phyloP scores from a whole-genome alignment of 1,284 basidiomycete genomes.

The Singerocomus rubriflavus region DNA sequence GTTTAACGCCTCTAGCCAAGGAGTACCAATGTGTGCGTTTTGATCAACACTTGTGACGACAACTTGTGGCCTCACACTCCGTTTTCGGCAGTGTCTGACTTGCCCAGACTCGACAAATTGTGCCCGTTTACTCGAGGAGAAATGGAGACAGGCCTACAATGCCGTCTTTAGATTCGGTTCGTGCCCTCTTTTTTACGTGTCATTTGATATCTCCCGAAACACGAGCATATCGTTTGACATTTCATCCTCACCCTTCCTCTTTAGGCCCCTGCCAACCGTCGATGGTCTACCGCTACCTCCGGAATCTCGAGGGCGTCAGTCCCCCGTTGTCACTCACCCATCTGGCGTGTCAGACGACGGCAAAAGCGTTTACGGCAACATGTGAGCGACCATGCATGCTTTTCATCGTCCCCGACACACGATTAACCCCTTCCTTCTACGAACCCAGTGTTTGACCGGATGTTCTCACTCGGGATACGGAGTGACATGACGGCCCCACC shows the following conservation, averaged over 20 bases:
- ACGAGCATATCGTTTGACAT: constrained; percentile 5
- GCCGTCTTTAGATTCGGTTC: constrained; percentile 84
- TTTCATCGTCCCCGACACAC: neutral
- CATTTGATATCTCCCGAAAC: neutral
- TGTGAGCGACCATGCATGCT: constrained; percentile 43
- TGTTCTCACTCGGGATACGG: constrained; percentile 83
- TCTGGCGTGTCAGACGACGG: constrained; percentile 82
- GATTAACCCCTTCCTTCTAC: neutral
- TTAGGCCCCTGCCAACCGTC: constrained; percentile 80
- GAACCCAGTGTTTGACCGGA: constrained; percentile 78
- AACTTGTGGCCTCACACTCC: neutral
- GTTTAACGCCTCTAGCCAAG: constrained; percentile 79
- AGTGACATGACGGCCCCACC: constrained; percentile 63
- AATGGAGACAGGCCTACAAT: constrained; percentile 87
- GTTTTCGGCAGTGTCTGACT: constrained; percentile 58
- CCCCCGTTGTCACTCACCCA: constrained; percentile 78
- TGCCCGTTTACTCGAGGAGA: constrained; percentile 88
- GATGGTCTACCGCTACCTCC: constrained; percentile 85
- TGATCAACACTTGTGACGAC: neutral
- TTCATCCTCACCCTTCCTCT: neutral
- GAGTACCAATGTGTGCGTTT: constrained; percentile 84
- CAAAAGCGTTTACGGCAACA: constrained; percentile 81
- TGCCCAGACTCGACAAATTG: constrained; percentile 82
- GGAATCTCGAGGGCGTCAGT: constrained; percentile 77
- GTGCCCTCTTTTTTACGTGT: constrained; percentile 12